Conservation (phyloP, 805 yeast genomes). For the Yamadazyma paraphyllophila region DNA sequence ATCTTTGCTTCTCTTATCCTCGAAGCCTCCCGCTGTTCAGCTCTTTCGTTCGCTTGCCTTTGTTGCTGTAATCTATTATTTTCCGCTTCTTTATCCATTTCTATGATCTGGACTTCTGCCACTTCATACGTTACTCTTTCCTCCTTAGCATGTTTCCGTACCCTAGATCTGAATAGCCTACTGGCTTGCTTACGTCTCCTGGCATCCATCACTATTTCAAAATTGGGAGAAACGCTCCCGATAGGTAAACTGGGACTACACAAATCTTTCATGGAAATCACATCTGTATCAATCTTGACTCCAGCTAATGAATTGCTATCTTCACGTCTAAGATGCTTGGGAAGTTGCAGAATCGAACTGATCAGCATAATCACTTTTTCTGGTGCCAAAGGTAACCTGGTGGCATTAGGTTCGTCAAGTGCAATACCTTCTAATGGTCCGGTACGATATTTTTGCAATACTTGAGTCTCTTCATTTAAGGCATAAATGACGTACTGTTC, state of each 20-base stretch:
- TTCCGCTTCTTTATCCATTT: no score
- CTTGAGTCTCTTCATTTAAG: conserved; percentile 27
- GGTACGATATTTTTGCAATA: conserved; percentile 28
- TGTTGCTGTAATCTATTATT: no score
- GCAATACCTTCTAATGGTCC: conserved; percentile 4
- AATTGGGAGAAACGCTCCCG: conserved; percentile 63
- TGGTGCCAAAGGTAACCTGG: conserved; percentile 36
- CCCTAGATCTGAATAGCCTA: conserved; percentile 23
- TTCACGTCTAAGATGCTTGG: conserved; percentile 35
- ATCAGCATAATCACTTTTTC: conserved; percentile 32
- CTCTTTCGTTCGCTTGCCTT: neutral
- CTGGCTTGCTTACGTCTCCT: conserved; percentile 22
- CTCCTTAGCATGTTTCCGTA: conserved; percentile 29
- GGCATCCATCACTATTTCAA: conserved; percentile 55
- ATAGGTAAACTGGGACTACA: conserved; percentile 67
- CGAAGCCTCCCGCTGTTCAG: neutral
- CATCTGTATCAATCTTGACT: conserved; percentile 49
- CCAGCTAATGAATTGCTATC: conserved; percentile 39
- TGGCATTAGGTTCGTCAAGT: conserved; percentile 5
- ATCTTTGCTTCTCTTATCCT: neutral
- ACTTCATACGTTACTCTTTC: conserved; percentile 21
- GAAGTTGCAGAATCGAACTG: conserved; percentile 31
- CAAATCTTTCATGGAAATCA: conserved; percentile 64
- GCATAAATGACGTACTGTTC: conserved; percentile 25
- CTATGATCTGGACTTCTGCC: neutral